Percentiles rank a stretch among this genome's conserved stretches.
Evolutionary conservation across 139 green algal genomes (phyloP).

Genomic region (Monoraphidium neglectum): DNA sequence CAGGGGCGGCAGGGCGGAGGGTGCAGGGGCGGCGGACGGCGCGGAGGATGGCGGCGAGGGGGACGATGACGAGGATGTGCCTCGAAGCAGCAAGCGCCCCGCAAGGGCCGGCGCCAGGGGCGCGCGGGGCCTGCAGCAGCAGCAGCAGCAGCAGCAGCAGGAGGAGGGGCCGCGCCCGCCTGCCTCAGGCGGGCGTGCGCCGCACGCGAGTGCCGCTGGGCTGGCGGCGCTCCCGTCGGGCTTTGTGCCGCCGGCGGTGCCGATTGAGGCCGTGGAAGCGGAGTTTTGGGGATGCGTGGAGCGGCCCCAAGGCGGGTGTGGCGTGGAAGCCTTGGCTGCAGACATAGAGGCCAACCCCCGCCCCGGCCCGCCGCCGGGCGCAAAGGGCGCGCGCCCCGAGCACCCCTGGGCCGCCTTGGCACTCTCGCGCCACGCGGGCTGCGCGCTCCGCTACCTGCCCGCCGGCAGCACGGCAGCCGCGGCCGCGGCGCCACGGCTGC

Average conservation of each 20-base stretch:
- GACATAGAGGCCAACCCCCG: slow-evolving; percentile 33
- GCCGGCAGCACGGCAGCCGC: slow-evolving; percentile 40
- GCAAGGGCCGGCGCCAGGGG: not conserved
- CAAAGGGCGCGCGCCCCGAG: not conserved
- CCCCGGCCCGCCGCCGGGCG: not conserved
- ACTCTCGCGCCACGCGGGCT: not conserved
- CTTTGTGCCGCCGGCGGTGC: not conserved
- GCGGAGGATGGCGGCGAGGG: too few species aligned
- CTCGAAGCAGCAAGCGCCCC: too few species aligned
- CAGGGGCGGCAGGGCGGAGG: too few species aligned
- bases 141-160: too few species aligned
- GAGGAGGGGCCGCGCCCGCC: not conserved
- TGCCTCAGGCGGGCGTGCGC: not conserved
- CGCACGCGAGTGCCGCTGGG: too few species aligned
- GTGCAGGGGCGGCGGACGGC: too few species aligned
- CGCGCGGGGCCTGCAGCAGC: not conserved
- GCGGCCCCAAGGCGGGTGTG: slow-evolving; percentile 37
- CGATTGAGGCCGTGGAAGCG: slow-evolving; percentile 66
- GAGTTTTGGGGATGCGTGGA: slow-evolving; percentile 94
- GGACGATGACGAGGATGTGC: too few species aligned
- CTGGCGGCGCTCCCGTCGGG: not conserved
- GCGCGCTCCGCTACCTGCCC: not conserved
- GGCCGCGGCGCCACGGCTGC: slow-evolving; percentile 85
- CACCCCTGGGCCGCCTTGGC: too few species aligned
- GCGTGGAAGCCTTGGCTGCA: slow-evolving; percentile 69